Base-by-base conservation (phyloP, 768 basidiomycete species). In the Boletus subparvulus region DNA sequence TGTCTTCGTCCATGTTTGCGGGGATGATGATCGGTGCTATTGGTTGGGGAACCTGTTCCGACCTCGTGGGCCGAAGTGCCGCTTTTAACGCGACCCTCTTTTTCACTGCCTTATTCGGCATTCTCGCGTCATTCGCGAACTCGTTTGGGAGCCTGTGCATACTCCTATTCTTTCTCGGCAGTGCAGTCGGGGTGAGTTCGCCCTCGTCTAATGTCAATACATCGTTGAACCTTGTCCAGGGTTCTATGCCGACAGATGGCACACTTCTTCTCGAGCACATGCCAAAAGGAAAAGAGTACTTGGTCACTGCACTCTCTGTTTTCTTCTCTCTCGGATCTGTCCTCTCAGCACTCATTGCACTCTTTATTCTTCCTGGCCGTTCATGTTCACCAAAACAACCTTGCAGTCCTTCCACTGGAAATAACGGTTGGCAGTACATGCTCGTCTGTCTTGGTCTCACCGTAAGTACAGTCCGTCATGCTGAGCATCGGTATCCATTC, bases 1-100 rank as follows among this genome's bases (percentile, higher is more conserved):
- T 98, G 14, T 95, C 94, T 0, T 91, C 93, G 4, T 86, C 89
- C 4, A 94, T 92, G 83, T 94, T 94, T 67, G 85, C 82, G 12
- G 92, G 96, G n/a, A 98, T 98, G 96, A 97, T 98, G 94, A 68
- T 97, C 49, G 92, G 95, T 2, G 90, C 92, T 1, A 74, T 94
- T 10, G 90, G 88, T 5, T 94, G 95, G 94, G 95, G 95, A 54
- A 87, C 90, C 24, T 94, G 91, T 60, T 95, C 94, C 11, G 96
- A 98, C 71, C 73, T 96, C 6, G 75, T 92, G 66, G 97, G 97
- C 3, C 86, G 96, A 39, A 90, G 85, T 53, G 75, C 88, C 3
- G 94, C 95, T 0, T 99, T 98, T 77, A 97, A 98, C 61, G 82
- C 86, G 3, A 98, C 97, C 0, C 81, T 99, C 2, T 88, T 91